Evolutionary conservation across 2,329 filamentous ascomycete genomes (phyloP).

Genomic region (Tympanopsis confertula): DNA sequence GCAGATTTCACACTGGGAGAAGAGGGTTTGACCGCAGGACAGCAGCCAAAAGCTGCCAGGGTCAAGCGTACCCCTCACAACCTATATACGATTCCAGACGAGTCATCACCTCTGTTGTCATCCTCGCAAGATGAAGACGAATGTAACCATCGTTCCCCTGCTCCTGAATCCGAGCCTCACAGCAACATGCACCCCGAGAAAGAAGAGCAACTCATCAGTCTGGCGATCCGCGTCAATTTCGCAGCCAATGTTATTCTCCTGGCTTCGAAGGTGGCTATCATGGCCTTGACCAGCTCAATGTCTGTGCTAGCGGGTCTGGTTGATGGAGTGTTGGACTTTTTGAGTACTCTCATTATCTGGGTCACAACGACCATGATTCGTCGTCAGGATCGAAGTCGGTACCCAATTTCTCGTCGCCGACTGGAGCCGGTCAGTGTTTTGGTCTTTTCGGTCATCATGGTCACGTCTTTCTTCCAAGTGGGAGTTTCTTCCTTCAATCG

Average conservation of each 20-base stretch:
- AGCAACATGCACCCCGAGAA: no score
- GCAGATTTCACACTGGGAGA: no score
- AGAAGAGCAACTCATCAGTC: conserved; percentile 64
- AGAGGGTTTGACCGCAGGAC: no score
- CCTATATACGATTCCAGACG: no score
- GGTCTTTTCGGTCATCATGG: conserved; percentile 77
- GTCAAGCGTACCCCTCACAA: no score
- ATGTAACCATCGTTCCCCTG: no score
- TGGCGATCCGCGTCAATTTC: conserved; percentile 81
- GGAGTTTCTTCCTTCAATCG: conserved; percentile 58
- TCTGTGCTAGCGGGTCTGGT: conserved; percentile 72
- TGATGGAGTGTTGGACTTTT: conserved; percentile 69
- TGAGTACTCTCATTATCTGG: conserved; percentile 74
- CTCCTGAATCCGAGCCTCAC: no score
- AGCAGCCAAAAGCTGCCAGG: no score
- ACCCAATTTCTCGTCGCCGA: conserved; percentile 66
- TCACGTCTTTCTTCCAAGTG: conserved; percentile 73
- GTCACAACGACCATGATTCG: conserved; percentile 63
- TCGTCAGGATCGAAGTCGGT: conserved; percentile 61
- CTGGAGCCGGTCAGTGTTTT: conserved; percentile 72
- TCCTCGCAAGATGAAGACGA: no score
- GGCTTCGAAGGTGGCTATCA: conserved; percentile 65
- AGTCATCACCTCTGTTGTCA: no score
- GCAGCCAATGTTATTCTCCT: conserved; percentile 66
- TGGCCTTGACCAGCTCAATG: conserved; percentile 67